Base-by-base conservation (phyloP, 2,329 filamentous ascomycete species). In the Aspergillus uvarum region DNA sequence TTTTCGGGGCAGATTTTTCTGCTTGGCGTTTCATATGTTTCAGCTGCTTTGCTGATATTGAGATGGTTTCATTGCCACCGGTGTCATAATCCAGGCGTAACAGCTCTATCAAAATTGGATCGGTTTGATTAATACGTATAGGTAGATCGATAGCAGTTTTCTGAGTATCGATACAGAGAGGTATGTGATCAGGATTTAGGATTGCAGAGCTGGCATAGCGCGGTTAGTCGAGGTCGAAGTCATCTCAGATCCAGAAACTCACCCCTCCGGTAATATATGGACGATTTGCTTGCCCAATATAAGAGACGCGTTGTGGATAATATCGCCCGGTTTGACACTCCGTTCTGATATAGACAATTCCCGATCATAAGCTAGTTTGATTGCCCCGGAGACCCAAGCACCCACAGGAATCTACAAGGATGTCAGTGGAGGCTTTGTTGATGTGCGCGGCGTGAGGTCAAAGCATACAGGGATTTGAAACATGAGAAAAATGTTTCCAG, bases 261-360 rank as follows among this genome's bases (percentile, higher is more conserved):
- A 89, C 81, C 96, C 96, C 81, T 99, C 95, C 2, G 95, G 95
- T 58, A 99, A 81, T 71, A 99, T 96, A 73, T 99, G 95, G 76
- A 99, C 94, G 68, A 97, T 96, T 79, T 98, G 93, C 75, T 92
- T 95, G 71, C 95, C 95, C 78, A 96, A 85, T 65, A 99, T 98
- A 70, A 98, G 84, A 22, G 93, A 96, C 32, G 91, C 86, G 74
- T 98, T 97, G 74, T 97, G 91, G 62, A 96, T 81, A 64, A 99
- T 93, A 63, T 85, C 88, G 29, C 89, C 90, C 16, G 93, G 87
- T 72, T 96, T 96, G 73, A 99, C 94, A 71, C 88, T 91, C 66
- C 90, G 88, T 75, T 97, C 96, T n/a, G 91, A 95, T 66, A 99
- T 89, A 54, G 94, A 92, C 62, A 96, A 79, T 77, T 99, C 95